Percentiles rank a stretch among this genome's conserved stretches.
Evolutionary conservation across 805 yeast species (phyloP).

Genomic region (Saccharomyces kudriavzevii): DNA sequence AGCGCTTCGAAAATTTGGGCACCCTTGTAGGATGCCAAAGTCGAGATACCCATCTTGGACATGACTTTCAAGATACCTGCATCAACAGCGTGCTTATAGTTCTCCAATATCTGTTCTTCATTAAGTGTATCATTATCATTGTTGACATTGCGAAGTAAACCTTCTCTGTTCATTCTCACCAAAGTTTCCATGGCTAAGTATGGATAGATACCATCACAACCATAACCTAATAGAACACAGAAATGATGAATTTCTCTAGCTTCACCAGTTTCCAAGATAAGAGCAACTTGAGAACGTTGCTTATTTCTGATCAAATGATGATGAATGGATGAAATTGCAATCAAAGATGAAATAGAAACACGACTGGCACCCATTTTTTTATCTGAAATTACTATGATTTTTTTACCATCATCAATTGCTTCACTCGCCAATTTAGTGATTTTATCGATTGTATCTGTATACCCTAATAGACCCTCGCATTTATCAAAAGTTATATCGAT

Average conservation of each 20-base stretch:
- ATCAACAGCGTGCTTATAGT: constrained; percentile 79
- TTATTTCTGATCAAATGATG: constrained; percentile 93
- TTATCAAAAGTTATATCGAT: constrained; percentile 87
- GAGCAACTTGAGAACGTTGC: constrained; percentile 91
- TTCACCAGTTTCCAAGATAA: constrained; percentile 88
- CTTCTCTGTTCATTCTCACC: constrained; percentile 74
- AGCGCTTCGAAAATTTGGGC: constrained; percentile 97
- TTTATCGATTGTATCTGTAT: constrained; percentile 74
- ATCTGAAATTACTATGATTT: constrained; percentile 73
- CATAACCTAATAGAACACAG: constrained; percentile 90
- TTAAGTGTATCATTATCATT: constrained; percentile 33
- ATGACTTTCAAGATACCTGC: constrained; percentile 92
- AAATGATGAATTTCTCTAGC: constrained; percentile 96
- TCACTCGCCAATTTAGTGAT: constrained; percentile 81
- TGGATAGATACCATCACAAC: constrained; percentile 94
- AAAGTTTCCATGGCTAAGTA: constrained; percentile 87
- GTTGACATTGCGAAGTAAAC: constrained; percentile 48
- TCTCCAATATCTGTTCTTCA: constrained; percentile 54
- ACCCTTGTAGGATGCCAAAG: constrained; percentile 96
- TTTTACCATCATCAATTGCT: constrained; percentile 69
- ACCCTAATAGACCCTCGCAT: constrained; percentile 77
- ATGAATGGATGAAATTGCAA: constrained; percentile 96
- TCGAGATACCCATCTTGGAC: constrained; percentile 99
- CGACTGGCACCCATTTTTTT: constrained; percentile 49
- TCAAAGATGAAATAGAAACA: constrained; percentile 75